Evolutionary conservation across 2,329 filamentous ascomycete species (phyloP).

Genomic region (Biscogniauxia sp.): DNA sequence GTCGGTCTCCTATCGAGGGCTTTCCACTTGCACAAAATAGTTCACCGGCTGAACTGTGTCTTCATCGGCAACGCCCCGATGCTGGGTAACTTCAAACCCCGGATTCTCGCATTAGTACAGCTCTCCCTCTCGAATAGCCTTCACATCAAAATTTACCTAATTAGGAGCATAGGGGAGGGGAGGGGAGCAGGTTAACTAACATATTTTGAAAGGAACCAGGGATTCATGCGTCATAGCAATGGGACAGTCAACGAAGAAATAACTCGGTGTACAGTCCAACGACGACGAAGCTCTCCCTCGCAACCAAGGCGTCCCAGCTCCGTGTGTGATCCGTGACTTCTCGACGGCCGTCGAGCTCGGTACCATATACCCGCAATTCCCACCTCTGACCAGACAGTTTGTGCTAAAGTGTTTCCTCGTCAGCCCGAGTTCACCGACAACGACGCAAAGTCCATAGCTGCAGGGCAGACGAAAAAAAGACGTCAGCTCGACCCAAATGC

Average conservation of each 20-base stretch:
- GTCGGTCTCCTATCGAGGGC: not conserved
- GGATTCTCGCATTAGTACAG: constrained; percentile 4
- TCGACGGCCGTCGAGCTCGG: constrained; percentile 10
- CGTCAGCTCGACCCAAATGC: not conserved
- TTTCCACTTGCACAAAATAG: constrained; percentile 14
- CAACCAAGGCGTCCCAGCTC: constrained; percentile 13
- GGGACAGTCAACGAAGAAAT: constrained; percentile 20
- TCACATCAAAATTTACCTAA: not conserved
- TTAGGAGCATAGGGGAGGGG: not conserved
- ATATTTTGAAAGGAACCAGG: constrained; percentile 21
- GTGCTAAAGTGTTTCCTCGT: constrained; percentile 15
- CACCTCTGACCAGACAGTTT: constrained; percentile 26
- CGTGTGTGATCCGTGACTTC: constrained; percentile 10
- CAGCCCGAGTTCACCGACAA: constrained; percentile 1
- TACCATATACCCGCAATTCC: constrained; percentile 23
- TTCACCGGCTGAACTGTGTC: constrained; percentile 15
- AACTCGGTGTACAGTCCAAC: constrained; percentile 14
- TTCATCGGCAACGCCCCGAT: constrained; percentile 21
- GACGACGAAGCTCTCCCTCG: constrained; percentile 11
- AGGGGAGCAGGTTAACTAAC: too few species aligned
- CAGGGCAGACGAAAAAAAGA: too few species aligned
- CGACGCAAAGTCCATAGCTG: too few species aligned
- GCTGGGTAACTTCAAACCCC: constrained; percentile 15
- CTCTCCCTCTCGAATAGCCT: not conserved
- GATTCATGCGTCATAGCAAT: constrained; percentile 21